Conservation (phyloP, 179 eudicot species). For the Carnegiea gigantea region DNA sequence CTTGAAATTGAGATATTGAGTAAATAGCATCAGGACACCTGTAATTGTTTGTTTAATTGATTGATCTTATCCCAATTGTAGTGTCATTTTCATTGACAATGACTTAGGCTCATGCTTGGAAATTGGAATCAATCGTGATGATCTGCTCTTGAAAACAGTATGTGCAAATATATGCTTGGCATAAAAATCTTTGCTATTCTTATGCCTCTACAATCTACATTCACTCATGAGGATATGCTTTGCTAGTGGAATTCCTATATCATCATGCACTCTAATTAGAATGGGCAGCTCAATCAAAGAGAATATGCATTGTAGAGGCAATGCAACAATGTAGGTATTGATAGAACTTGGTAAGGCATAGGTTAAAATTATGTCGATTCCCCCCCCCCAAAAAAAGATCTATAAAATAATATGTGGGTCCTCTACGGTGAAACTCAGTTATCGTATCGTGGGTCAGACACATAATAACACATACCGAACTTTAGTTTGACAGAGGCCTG, state of each 20-base stretch:
- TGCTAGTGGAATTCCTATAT: not conserved
- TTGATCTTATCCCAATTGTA: not conserved
- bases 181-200: not conserved
- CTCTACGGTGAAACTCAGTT: too few relatives aligned
- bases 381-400: too few relatives aligned
- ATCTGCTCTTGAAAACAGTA: not conserved
- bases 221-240: not conserved
- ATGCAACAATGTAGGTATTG: too few relatives aligned
- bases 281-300: not conserved
- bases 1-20: not conserved
- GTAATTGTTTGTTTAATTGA: not conserved
- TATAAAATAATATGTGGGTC: too few relatives aligned
- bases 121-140: not conserved
- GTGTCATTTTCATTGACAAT: not conserved
- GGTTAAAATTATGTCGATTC: too few relatives aligned
- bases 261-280: not conserved
- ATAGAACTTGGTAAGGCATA: too few relatives aligned
- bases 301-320: too few relatives aligned
- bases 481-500: too few relatives aligned
- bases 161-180: not conserved
- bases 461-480: too few relatives aligned
- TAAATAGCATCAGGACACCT: not conserved
- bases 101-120: not conserved
- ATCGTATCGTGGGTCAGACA: too few relatives aligned
- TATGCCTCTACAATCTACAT: not conserved